These are phyloP conservation scores for Sutorius australiensis DNA, from an alignment of 768 basidiomycete genomes.

Conservation along the genomic window DNA sequence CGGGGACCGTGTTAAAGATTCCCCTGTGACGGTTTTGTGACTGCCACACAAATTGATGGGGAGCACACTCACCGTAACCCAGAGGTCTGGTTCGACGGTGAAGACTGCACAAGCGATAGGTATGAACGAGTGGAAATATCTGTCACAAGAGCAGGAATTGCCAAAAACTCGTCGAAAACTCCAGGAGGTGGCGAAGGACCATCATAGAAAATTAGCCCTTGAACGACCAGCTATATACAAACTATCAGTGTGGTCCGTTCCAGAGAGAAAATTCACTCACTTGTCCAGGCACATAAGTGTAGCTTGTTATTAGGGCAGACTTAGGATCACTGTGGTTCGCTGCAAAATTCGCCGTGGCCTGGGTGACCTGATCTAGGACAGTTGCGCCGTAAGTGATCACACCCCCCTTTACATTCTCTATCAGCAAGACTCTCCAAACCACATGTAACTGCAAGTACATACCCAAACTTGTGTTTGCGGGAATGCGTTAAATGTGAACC, in stretches of 20 bases:
- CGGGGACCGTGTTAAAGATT: neutral
- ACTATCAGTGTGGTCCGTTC: neutral
- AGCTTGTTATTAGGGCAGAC: slow-evolving; percentile 39
- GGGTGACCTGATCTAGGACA: slow-evolving; percentile 10
- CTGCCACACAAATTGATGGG: neutral
- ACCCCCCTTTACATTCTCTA: slow-evolving; percentile 41
- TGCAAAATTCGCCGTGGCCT: slow-evolving; percentile 19
- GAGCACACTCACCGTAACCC: slow-evolving; percentile 4
- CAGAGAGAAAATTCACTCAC: neutral
- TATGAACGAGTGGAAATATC: slow-evolving; percentile 14
- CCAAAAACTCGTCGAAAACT: slow-evolving; percentile 27
- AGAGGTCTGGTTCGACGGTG: neutral
- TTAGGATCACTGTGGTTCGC: slow-evolving; percentile 20
- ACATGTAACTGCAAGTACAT: slow-evolving; percentile 14
- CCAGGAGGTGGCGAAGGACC: slow-evolving; percentile 26
- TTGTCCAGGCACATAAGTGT: slow-evolving; percentile 27
- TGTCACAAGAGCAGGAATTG: neutral
- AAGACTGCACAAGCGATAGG: slow-evolving; percentile 7
- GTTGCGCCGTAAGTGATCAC: slow-evolving; percentile 27
- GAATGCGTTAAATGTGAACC: slow-evolving; percentile 48
- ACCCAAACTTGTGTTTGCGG: slow-evolving; percentile 61
- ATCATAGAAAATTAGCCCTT: slow-evolving; percentile 51
- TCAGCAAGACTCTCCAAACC: neutral
- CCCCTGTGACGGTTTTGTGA: neutral
- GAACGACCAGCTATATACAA: neutral